Evolutionary conservation across 345 rosid species (phyloP), one percentile per base, ranked within the genome.

Genomic region (Brassica rapa): DNA sequence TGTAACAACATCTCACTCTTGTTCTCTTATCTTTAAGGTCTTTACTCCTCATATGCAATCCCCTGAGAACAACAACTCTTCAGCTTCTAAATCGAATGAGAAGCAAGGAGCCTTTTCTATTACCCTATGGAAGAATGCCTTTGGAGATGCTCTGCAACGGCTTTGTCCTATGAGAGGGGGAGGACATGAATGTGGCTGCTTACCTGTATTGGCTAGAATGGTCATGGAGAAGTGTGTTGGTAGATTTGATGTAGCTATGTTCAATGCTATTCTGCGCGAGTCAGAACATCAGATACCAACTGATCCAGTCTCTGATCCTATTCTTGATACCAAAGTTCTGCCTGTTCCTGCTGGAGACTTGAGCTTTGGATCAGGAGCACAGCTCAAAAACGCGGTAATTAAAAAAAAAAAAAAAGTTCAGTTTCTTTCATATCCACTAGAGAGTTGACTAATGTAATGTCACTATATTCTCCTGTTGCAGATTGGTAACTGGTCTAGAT

Each of bases 361-460:
- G 72, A 96, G 99, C 88, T 96, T 96, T 75, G 94, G 99, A 69
- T 90, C 99, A 81, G 99, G 99, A 5, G 99, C 98, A 71, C 98
- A 93, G 76, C 89, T 93, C 12, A 96, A 96, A 82, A 96, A 91
- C 78, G 86, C 93, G 53, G 99, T 96, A 87, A 46, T 81, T 39
- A 77, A 73, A 39, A 60, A 30, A 60, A 5, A 0, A 72, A 61
- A 53, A 62, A 73, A 19, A 67, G 59, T 61, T 60, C 32, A 37
- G 0, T 53, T 53, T 53, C 41, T 59, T 27, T 27, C 16, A 8
- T 55, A 9, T 23, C 11, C 69, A 15, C 49, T 21, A 3, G 33
- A 62, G 2, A 49, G 29, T 67, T 41, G 39, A 11, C 2, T 37
- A 55, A 25, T 66, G 35, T 32, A 9, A 23, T 68, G 35, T 2